A percentile compares a stretch with the other conserved stretches of the same genome.
Conservation (phyloP, 2,329 filamentous ascomycete genomes). For the Aspergillus tanneri region DNA sequence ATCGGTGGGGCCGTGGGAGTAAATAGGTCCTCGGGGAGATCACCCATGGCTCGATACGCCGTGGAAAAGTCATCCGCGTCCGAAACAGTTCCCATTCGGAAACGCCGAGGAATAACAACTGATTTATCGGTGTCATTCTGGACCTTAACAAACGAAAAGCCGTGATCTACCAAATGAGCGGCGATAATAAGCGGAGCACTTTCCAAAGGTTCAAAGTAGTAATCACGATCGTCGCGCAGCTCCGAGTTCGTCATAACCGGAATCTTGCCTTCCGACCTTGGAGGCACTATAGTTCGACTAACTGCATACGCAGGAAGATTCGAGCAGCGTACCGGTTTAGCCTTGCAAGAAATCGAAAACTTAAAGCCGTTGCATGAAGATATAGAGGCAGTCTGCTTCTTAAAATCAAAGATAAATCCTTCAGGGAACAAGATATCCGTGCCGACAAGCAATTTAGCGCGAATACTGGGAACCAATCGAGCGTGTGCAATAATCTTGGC, state of each 20-base stretch:
- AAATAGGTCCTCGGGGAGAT: too few species aligned
- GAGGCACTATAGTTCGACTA: not conserved
- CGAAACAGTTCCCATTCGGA: not conserved
- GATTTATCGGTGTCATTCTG: not conserved
- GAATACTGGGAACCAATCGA: not conserved
- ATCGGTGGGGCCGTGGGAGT: too few species aligned
- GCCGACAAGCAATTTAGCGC: not conserved
- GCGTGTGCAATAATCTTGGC: not conserved
- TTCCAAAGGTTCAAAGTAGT: not conserved
- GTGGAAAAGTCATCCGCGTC: not conserved
- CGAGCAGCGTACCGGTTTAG: not conserved
- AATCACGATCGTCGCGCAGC: not conserved
- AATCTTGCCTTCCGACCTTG: not conserved
- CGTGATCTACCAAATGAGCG: not conserved
- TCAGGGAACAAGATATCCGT: not conserved
- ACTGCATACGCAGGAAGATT: not conserved
- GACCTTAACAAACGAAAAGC: not conserved
- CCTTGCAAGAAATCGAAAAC: not conserved
- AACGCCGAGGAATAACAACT: not conserved
- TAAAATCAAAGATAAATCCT: not conserved
- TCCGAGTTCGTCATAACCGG: not conserved
- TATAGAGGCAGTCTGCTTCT: not conserved
- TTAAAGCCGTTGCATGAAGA: not conserved
- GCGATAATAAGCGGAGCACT: not conserved
- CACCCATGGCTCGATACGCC: too few species aligned